Evolutionary conservation across 345 rosid genomes (phyloP).

Genomic region (Stellera chamaejasme): DNA sequence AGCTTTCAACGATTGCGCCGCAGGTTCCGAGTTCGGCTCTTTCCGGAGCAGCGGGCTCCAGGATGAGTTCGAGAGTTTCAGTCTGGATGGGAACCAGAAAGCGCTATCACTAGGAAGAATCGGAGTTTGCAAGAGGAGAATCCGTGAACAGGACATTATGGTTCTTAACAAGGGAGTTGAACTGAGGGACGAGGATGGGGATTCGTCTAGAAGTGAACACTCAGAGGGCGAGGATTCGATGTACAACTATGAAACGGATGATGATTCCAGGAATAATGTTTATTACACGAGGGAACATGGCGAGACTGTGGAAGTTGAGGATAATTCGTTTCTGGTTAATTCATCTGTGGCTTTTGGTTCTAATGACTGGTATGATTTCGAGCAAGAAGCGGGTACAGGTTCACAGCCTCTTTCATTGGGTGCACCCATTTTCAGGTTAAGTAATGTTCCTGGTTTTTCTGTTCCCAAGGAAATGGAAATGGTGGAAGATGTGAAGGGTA

Average conservation of each 20-base stretch:
- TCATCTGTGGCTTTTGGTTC: slow-evolving; percentile 85
- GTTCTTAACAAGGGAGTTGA: slow-evolving; percentile 11
- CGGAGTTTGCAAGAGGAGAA: slow-evolving; percentile 17
- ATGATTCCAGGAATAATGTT: slow-evolving; percentile 32
- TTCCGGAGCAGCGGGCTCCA: slow-evolving; percentile 25
- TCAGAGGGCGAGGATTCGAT: slow-evolving; percentile 64
- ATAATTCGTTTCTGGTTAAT: slow-evolving; percentile 56
- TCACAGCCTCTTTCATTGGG: slow-evolving; percentile 27
- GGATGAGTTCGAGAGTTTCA: slow-evolving; percentile 60
- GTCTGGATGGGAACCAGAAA: slow-evolving; percentile 39
- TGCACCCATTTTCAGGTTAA: slow-evolving; percentile 13
- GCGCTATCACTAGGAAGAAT: slow-evolving; percentile 19
- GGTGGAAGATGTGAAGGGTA: slow-evolving; percentile 30
- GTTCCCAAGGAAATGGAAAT: slow-evolving; percentile 21
- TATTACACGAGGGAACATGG: slow-evolving; percentile 20
- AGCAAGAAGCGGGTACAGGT: slow-evolving; percentile 43
- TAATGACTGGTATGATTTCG: slow-evolving; percentile 87
- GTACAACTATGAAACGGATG: slow-evolving; percentile 42
- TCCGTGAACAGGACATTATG: slow-evolving; percentile 13
- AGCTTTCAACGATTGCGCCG: slow-evolving; percentile 35
- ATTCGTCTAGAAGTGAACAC: slow-evolving; percentile 30
- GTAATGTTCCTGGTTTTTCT: slow-evolving; percentile 19
- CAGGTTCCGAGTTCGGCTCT: slow-evolving; percentile 64
- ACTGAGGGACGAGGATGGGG: slow-evolving; percentile 28
- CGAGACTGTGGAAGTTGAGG: slow-evolving; percentile 20